Base-by-base conservation (phyloP, 257 asterid species). In the Solanum lycopersicoides region DNA sequence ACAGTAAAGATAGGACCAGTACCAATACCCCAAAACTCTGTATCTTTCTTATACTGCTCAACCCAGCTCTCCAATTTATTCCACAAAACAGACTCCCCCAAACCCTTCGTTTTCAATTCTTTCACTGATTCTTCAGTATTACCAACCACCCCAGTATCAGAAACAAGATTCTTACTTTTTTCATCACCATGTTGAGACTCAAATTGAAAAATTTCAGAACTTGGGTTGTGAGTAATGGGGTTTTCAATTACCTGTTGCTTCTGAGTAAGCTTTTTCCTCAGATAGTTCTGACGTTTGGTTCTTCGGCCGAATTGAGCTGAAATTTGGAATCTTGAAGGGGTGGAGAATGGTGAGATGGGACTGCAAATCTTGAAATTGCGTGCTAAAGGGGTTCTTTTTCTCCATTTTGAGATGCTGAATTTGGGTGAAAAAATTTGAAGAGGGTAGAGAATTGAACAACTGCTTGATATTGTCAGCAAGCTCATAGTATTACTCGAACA, bases 21-120 rank as follows among this genome's bases (percentile, higher is more conserved):
- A 23, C 99, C 99, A 88, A 94, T 87, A 47, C 99, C 99, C 99
- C 99, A 96, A 88, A 92, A 92, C 69, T 95, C 94, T 0, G 94
- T 79, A 86, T 97, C 98, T 87, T 90, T 92, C 94, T 92, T 94
- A 88, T 92, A 93, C 93, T 93, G 98, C 89, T 93, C 98, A 87
- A 93, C 93, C 99, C 98, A 96, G 82, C 90, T 89, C 92, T 93
- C 99, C 66, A 96, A 90, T 89, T 92, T 93, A 89, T 91, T 93
- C 98, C 92, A 92, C 91, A 92, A 84, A 68, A 91, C 79, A 41
- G 96, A 92, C 75, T 92, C 94, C n/a, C 95, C 93, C 50, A 90
- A 89, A 82, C 86, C 84, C 69, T 88, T 90, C 39, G 91, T 89
- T 83, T 86, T 88, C 30, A 89, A 84, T 75, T 83, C 94, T 35